phyloP scores from a whole-genome alignment of 2,329 filamentous ascomycete species.

The Ramularia endophylla region DNA sequence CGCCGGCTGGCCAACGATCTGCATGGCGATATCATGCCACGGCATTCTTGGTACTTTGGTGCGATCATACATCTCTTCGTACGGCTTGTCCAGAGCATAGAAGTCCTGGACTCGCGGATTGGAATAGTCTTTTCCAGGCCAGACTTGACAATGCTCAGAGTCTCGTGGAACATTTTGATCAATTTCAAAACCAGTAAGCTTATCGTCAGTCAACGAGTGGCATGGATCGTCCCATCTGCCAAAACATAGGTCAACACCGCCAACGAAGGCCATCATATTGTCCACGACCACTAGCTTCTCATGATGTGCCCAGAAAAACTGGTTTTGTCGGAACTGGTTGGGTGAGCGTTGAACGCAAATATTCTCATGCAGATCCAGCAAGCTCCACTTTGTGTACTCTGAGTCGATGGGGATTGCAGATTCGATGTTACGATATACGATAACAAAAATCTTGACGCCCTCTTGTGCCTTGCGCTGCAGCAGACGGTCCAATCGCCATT shows the following conservation, averaged over 20 bases:
- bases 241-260: conserved; percentile 94
- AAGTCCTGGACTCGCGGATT: conserved; percentile 96
- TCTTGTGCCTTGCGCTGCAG: conserved; percentile 90
- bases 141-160: conserved; percentile 89
- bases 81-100: conserved; percentile 84
- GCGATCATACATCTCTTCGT: conserved; percentile 98
- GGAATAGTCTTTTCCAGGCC: conserved; percentile 97
- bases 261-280: conserved; percentile 91
- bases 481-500: conserved; percentile 90
- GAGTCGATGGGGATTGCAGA: conserved; percentile 97
- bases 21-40: conserved; percentile 98
- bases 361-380: conserved; percentile 92
- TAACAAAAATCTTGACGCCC: conserved; percentile 96
- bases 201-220: conserved; percentile 85
- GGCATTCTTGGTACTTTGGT: conserved; percentile 87
- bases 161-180: conserved; percentile 69
- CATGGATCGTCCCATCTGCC: conserved; percentile 96
- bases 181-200: conserved; percentile 86
- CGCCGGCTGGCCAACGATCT: conserved; percentile 92
- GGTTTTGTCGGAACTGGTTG: conserved; percentile 97
- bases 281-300: conserved; percentile 98
- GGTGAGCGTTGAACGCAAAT: conserved; percentile 94
- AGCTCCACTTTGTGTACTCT: conserved; percentile 93
- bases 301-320: conserved; percentile 99
- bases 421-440: conserved; percentile 96